Percentiles rank a stretch among this genome's conserved stretches.
phyloP scores from a whole-genome alignment of 2,329 filamentous ascomycete species.

The Aurifilum marmelostoma region DNA sequence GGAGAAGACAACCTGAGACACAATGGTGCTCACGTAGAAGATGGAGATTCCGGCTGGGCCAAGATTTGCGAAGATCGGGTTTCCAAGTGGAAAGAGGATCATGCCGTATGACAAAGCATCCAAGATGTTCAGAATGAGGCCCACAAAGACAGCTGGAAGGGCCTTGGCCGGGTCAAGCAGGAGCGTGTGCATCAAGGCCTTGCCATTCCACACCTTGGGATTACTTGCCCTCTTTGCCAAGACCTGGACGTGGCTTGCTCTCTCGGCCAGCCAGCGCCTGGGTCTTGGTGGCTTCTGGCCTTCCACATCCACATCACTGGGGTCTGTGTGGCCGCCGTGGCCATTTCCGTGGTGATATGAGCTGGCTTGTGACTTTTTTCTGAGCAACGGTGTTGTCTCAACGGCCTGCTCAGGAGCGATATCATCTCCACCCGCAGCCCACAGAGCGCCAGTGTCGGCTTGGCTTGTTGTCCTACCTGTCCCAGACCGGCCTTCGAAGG shows the following conservation, averaged over 20 bases:
- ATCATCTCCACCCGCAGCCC: constrained; percentile 16
- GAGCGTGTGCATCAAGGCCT: constrained; percentile 64
- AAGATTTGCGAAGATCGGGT: constrained; percentile 80
- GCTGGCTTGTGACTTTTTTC: constrained; percentile 38
- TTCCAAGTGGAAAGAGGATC: constrained; percentile 92
- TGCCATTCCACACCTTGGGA: constrained; percentile 73
- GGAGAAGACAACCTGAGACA: constrained; percentile 90
- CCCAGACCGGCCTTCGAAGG: constrained; percentile 27
- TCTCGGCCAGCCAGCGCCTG: constrained; percentile 42
- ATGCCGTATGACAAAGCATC: constrained; percentile 96
- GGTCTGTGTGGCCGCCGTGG: constrained; percentile 33
- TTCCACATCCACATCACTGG: constrained; percentile 49
- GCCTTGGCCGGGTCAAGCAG: constrained; percentile 71
- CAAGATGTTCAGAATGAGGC: constrained; percentile 86
- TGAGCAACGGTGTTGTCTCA: constrained; percentile 55
- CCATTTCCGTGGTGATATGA: constrained; percentile 31
- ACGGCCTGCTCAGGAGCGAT: constrained; percentile 21
- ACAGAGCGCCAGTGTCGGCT: constrained; percentile 7
- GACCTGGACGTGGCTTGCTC: constrained; percentile 32
- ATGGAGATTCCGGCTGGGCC: constrained; percentile 96
- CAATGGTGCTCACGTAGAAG: constrained; percentile 97
- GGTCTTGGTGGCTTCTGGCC: constrained; percentile 47
- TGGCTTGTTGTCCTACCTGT: constrained; percentile 33
- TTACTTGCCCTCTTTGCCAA: constrained; percentile 47
- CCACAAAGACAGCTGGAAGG: constrained; percentile 85